Evolutionary conservation across 2,329 filamentous ascomycete species (phyloP).

Genomic region (Xylariaceae sp.): DNA sequence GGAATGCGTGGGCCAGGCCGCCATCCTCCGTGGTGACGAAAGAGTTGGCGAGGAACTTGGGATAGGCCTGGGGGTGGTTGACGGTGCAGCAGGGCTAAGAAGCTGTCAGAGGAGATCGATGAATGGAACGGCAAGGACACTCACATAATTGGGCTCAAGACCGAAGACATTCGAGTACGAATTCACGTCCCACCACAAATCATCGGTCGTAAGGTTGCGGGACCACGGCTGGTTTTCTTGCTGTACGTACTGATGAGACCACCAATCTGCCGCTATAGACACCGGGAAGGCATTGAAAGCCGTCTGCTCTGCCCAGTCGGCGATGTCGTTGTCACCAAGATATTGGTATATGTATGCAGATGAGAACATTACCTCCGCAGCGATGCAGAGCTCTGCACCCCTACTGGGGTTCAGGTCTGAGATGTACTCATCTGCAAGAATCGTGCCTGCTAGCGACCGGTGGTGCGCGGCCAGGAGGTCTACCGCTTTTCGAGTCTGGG

Average conservation of each 20-base stretch:
- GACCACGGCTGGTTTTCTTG: slow-evolving; percentile 44
- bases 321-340: slow-evolving; percentile 28
- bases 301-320: slow-evolving; percentile 43
- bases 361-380: slow-evolving; percentile 20
- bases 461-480: slow-evolving; percentile 32
- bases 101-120: slow-evolving; percentile 1
- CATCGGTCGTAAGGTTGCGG: slow-evolving; percentile 30
- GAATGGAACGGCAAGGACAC: slow-evolving; percentile 1
- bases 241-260: slow-evolving; percentile 50
- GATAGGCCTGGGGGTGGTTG: slow-evolving; percentile 50
- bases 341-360: slow-evolving; percentile 20
- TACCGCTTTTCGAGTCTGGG: slow-evolving; percentile 29
- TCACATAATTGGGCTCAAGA: slow-evolving; percentile 41
- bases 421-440: slow-evolving; percentile 33
- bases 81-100: slow-evolving; percentile 46
- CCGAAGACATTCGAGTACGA: slow-evolving; percentile 41
- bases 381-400: slow-evolving; percentile 26
- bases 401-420: slow-evolving; percentile 27
- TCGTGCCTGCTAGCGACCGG: slow-evolving; percentile 32
- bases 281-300: slow-evolving; percentile 51
- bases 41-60: slow-evolving; percentile 44
- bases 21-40: slow-evolving; percentile 36
- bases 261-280: slow-evolving; percentile 46
- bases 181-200: slow-evolving; percentile 41
- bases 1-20: slow-evolving; percentile 42